Evolutionary conservation across 78 protist species (phyloP), one percentile per base, ranked within the genome.

Genomic region (Dictyostelium intermedium): DNA sequence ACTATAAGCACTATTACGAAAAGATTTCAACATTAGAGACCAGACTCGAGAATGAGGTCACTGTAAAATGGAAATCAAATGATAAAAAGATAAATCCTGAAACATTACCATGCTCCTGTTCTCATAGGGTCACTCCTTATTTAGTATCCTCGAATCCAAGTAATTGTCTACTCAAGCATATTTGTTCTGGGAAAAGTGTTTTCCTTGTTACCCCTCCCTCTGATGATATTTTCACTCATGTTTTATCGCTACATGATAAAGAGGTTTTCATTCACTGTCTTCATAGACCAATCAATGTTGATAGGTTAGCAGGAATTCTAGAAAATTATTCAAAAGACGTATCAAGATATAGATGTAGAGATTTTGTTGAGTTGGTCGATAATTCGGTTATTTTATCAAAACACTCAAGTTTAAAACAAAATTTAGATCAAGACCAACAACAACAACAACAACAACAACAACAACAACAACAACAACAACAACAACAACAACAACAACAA

Each of bases 181-280:
- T 86, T 13, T 86, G 92, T 30, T 47, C 85, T 11, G 92, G 92
- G 3, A 74, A 77, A n/a, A 32, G 84, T n/a, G 92, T 86, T 4
- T 86, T 86, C 10, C 74, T 86, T 14, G 81, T 74, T 5, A 45
- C 83, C 5, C 78, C 84, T 5, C 69, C 56, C 7, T 13, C n/a
- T 8, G 84, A 70, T 8, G 92, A 86, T 53, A 18, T 53, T 8
- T 50, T 60, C 66, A 86, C 92, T 35, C 84, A 86, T 60, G 82
- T 86, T 20, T 45, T 86, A 13, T 10, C 76, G 27, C 43, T 86
- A 6, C 92, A 86, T 43, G 84, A 61, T 0, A 30, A 60, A 32
- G 85, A 86, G n/a, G 92, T 86, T 11, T 74, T 74, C 45, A 69
- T 86, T n/a, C 83, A 86, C 27, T 77, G 73, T 20, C 84, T 86